Percentiles rank a stretch among this genome's conserved stretches.
These are phyloP conservation scores for Populus hybrid DNA, from an alignment of 441 rosid species.

Conservation along the genomic window DNA sequence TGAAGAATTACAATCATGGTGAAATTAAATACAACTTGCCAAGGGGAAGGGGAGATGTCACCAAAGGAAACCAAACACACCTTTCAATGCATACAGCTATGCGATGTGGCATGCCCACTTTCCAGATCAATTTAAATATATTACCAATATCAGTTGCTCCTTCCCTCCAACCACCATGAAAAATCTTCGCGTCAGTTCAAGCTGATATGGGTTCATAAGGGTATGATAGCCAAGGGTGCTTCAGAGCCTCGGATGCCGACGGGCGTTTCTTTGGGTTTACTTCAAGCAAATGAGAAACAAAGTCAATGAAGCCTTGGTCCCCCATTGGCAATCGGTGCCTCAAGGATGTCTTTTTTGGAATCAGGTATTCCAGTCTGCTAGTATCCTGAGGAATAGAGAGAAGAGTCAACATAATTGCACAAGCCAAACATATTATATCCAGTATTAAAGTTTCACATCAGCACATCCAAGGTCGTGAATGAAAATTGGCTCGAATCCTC, in stretches of 20 bases:
- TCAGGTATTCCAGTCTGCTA: conserved; percentile 74
- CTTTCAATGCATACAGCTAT: conserved; percentile 26
- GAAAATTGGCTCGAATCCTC: not conserved
- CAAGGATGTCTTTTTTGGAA: conserved; percentile 83
- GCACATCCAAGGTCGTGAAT: not conserved
- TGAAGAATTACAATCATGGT: conserved; percentile 34
- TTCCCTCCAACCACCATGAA: conserved; percentile 18
- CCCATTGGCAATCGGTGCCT: conserved; percentile 94
- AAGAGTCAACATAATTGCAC: not conserved
- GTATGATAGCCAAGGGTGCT: conserved; percentile 85
- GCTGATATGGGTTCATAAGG: conserved; percentile 97
- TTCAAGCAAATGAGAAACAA: conserved; percentile 79
- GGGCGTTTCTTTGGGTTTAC: conserved; percentile 90
- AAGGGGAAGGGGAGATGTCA: conserved; percentile 17
- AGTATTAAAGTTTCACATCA: not conserved
- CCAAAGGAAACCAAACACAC: conserved; percentile 34
- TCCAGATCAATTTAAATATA: conserved; percentile 15
- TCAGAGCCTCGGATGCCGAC: conserved; percentile 82
- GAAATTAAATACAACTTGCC: conserved; percentile 32
- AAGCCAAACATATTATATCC: not conserved
- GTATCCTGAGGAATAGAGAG: conserved; percentile 51
- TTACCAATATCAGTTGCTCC: conserved; percentile 19
- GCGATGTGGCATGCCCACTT: conserved; percentile 3
- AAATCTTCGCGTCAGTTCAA: conserved; percentile 26
- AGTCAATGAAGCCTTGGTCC: conserved; percentile 90